Evolutionary conservation across 441 rosid genomes (phyloP).

Genomic region (Populus trichocarpa): DNA sequence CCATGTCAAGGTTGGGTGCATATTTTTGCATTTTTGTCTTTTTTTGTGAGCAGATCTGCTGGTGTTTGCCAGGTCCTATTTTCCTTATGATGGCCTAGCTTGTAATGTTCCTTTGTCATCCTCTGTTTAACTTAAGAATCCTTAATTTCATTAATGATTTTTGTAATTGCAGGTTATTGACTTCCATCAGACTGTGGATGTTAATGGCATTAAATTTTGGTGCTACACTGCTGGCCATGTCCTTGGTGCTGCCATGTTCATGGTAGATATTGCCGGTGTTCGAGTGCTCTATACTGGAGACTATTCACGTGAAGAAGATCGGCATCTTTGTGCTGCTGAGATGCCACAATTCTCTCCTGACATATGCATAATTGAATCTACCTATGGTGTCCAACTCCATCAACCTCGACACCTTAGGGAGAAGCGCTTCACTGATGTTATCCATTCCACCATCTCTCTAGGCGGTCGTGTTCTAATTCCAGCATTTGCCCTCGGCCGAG

Average conservation of each 20-base stretch:
- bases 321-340: slow-evolving; percentile 95
- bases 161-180: slow-evolving; percentile 61
- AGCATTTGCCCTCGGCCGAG: slow-evolving; percentile 89
- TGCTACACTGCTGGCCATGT: slow-evolving; percentile 98
- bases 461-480: slow-evolving; percentile 94
- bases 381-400: slow-evolving; percentile 93
- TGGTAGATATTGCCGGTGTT: slow-evolving; percentile 93
- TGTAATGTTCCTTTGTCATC: background rate
- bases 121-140: background rate
- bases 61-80: background rate
- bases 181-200: slow-evolving; percentile 90
- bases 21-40: background rate
- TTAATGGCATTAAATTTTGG: slow-evolving; percentile 89
- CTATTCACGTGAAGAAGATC: slow-evolving; percentile 90
- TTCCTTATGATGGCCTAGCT: background rate
- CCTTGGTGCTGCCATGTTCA: slow-evolving; percentile 97
- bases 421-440: slow-evolving; percentile 88
- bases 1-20: background rate
- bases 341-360: slow-evolving; percentile 95
- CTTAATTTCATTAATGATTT: background rate
- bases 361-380: slow-evolving; percentile 86
- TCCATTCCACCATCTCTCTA: slow-evolving; percentile 76
- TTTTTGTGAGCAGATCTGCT: background rate
- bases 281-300: slow-evolving; percentile 91
- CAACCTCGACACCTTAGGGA: slow-evolving; percentile 80